A percentile compares a stretch with the other conserved stretches of the same genome.
phyloP scores from a whole-genome alignment of 2,329 filamentous ascomycete genomes.

The Diaporthe nobilis region DNA sequence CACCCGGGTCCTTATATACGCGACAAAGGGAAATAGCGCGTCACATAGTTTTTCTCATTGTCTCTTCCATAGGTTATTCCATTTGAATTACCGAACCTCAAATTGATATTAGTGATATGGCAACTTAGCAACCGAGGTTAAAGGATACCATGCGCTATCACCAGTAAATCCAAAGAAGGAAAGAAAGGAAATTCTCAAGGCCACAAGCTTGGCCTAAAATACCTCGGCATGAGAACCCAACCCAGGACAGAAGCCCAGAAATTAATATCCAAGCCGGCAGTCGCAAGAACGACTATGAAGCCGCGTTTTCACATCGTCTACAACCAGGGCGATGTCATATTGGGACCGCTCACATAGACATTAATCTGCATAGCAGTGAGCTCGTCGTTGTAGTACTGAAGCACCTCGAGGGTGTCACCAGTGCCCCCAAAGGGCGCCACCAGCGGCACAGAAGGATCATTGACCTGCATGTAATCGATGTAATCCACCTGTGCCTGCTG shows the following conservation, averaged over 20 bases:
- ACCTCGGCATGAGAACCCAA: neutral
- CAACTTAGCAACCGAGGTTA: neutral
- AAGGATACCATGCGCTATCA: neutral
- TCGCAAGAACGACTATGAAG: neutral
- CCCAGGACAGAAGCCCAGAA: neutral
- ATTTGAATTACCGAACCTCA: neutral
- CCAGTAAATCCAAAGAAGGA: neutral
- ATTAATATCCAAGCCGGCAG: neutral
- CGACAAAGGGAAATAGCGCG: neutral
- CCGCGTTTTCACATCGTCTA: neutral
- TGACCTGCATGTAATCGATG: slow-evolving; percentile 40
- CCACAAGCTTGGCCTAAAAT: neutral
- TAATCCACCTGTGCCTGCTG: slow-evolving; percentile 44
- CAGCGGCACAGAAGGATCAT: slow-evolving; percentile 39
- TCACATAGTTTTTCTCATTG: neutral
- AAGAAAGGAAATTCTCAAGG: neutral
- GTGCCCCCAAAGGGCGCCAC: slow-evolving; percentile 42
- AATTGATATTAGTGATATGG: neutral
- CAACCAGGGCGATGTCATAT: slow-evolving; percentile 42
- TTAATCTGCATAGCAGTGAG: slow-evolving; percentile 46
- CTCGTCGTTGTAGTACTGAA: slow-evolving; percentile 44
- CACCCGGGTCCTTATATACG: too few relatives aligned
- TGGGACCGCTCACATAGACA: slow-evolving; percentile 44
- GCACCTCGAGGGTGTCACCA: slow-evolving; percentile 45
- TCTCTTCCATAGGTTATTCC: neutral